Evolutionary conservation across 2,329 filamentous ascomycete genomes (phyloP), one percentile per base, ranked within the genome.

Genomic region (Botrytis tulipae): DNA sequence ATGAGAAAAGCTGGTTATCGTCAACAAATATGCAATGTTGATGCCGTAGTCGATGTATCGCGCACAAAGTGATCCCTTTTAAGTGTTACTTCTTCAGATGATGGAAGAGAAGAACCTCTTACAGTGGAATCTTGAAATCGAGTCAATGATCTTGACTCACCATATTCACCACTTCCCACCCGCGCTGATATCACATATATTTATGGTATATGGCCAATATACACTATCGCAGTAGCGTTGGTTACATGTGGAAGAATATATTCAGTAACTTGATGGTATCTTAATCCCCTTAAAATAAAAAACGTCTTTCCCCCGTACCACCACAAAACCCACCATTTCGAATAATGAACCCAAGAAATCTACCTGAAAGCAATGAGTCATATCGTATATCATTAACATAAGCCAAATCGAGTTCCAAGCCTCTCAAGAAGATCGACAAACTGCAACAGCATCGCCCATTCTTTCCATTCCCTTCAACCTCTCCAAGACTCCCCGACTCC

Each of bases 141-240:
- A 2, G 14, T 57, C n/a, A 29, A 18, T 18, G 3, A n/a, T 18
- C 5, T 29, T 18, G 7, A 18, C 7, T 57, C 6, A 18, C 51
- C n/a, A 8, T 3, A 29, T 29, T 57, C 48, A n/a, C 25, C 12
- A 32, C n/a, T 29, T 6, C 25, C 3, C 12, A 29, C 25, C 51
- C 7, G 14, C 14, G 7, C 16, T 18, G 6, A 57, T 0, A n/a
- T 57, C n/a, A 18, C 7, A 1, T 18, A 7, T 18, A 1, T 29
- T 8, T 18, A 3, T 8, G 2, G n/a, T 8, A 18, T 18, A 8
- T 7, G 0, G 4, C 2, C 14, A n/a, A 0, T 5, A 3, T 3
- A 54, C 0, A 7, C 14, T 29, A 0, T 29, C 6, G 0, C 12
- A 29, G 3, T 54, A 14, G 2, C 3, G 0, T 7, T 3, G 4